These are phyloP conservation scores for Candida gigantensis DNA, from an alignment of 1,139 yeast species.

Conservation along the genomic window DNA sequence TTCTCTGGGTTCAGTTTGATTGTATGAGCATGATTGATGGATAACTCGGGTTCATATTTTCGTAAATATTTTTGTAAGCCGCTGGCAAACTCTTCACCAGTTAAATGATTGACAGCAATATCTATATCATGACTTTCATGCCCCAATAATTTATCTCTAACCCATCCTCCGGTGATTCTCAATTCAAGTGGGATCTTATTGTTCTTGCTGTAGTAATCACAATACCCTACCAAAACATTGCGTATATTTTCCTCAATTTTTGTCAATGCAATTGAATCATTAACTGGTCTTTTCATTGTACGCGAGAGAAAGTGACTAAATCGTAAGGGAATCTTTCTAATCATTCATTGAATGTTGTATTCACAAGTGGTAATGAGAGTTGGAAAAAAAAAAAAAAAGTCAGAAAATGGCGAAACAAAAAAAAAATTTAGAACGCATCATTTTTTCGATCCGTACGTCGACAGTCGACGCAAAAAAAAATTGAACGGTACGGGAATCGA, in stretches of 20 bases:
- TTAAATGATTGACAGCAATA: constrained; percentile 78
- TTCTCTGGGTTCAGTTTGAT: constrained; percentile 93
- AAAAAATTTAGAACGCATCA: neutral
- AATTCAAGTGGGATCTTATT: constrained; percentile 39
- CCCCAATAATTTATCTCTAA: constrained; percentile 86
- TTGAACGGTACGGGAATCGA: constrained; percentile 81
- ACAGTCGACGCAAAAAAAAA: constrained; percentile 22
- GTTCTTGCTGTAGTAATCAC: constrained; percentile 33
- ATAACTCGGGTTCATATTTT: constrained; percentile 41
- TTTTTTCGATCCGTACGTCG: no score
- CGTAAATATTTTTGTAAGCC: constrained; percentile 58
- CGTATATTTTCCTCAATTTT: constrained; percentile 52
- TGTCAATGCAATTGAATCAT: constrained; percentile 35
- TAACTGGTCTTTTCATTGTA: constrained; percentile 23
- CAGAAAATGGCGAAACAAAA: neutral
- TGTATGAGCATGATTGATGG: constrained; percentile 63
- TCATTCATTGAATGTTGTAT: constrained; percentile 1
- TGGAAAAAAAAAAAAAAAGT: constrained; percentile 6
- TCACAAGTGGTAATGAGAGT: neutral
- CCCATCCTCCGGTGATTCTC: constrained; percentile 99
- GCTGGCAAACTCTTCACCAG: constrained; percentile 86
- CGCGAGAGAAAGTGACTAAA: constrained; percentile 1
- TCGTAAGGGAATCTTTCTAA: constrained; percentile 1
- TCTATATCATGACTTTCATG: constrained; percentile 83
- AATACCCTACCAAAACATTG: constrained; percentile 45